These are phyloP conservation scores for Tephrocybe sp. DNA, from an alignment of 768 basidiomycete species.

Conservation along the genomic window DNA sequence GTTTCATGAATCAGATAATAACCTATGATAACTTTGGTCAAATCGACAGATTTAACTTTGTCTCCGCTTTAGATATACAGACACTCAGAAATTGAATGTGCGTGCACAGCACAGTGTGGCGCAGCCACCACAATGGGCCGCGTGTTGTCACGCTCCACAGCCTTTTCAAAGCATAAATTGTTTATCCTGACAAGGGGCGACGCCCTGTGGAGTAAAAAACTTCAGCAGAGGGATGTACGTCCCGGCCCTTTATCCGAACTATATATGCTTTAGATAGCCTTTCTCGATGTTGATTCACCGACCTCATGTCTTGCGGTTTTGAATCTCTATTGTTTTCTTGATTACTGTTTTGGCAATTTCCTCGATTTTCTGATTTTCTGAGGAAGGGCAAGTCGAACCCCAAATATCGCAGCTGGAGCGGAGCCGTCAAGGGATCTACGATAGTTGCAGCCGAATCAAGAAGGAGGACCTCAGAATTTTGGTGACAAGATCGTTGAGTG, in stretches of 20 bases:
- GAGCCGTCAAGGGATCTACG: slow-evolving; percentile 7
- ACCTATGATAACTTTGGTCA: no score
- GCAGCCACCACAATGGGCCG: slow-evolving; percentile 2
- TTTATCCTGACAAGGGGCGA: neutral
- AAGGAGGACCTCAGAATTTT: slow-evolving; percentile 11
- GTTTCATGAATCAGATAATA: no score
- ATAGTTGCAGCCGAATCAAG: slow-evolving; percentile 1
- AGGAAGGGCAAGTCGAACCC: neutral
- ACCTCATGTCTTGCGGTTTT: neutral
- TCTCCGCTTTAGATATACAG: no score
- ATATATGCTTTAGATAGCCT: neutral
- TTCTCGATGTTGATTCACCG: neutral
- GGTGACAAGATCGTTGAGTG: slow-evolving; percentile 9
- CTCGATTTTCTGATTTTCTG: no score
- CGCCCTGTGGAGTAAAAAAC: neutral
- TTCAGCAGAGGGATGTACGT: neutral
- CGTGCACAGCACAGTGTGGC: slow-evolving; percentile 14
- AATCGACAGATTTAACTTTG: no score
- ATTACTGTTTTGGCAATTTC: no score
- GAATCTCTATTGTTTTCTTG: neutral
- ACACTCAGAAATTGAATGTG: no score
- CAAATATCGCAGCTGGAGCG: slow-evolving; percentile 1
- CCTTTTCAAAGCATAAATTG: neutral
- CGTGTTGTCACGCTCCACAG: neutral
- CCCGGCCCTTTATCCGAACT: neutral